Base-by-base conservation (phyloP, 805 yeast species). In the Lachancea fermentati region DNA sequence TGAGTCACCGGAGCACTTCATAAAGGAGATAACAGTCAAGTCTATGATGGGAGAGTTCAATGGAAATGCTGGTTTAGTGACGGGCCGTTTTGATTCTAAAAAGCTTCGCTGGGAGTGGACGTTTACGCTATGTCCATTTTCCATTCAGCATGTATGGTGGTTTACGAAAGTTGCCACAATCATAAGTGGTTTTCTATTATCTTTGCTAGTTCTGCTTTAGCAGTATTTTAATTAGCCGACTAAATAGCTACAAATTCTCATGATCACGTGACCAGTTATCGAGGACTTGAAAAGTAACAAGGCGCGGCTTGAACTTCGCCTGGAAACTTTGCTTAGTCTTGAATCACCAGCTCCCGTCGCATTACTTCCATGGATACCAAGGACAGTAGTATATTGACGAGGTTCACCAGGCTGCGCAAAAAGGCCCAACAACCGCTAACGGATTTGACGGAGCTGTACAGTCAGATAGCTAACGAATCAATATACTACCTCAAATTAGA, bases 61-160 rank as follows among this genome's bases (percentile, higher is more conserved):
- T 43, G 98, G 98, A 2, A 85, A 83, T 52, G 75, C 88, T 2
- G 98, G 97, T 0, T 63, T 93, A 9, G 63, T 93, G 48, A 81
- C 88, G 1, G 97, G 95, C 2, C 76, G 71, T 38, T 82, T 75
- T 58, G 68, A 77, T 52, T 48, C 63, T 11, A 46, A 43, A 0
- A 46, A 60, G 0, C 51, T 61, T 1, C 51, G 55, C 14, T 83
- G 94, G 91, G 72, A 72, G 13, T 89, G 85, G 67, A 65, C 72
- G 19, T 91, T 78, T 64, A 61, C 74, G 4, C 67, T 82, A 44
- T 93, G 98, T 65, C 81, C 88, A 12, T 91, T 91, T 60, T 73
- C 75, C 2, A 76, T 86, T 8, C 97, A 89, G 64, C 97, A 89
- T 58, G 77, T 84, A 39, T 93, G 98, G 98, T 93, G 98, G 98